Conservation (phyloP, 345 rosid species). For the Gynandropsis gynandra region DNA sequence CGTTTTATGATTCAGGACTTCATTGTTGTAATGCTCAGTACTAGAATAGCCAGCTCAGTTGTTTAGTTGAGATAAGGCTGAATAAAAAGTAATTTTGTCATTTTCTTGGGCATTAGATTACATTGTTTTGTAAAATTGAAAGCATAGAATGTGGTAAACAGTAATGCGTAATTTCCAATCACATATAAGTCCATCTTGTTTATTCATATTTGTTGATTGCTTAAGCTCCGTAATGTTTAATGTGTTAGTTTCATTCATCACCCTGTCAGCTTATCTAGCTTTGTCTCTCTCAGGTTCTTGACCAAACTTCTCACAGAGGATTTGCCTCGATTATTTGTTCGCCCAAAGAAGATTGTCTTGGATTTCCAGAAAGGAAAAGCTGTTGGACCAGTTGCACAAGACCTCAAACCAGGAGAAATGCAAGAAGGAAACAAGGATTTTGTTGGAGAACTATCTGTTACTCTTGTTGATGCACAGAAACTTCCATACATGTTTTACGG, state of each 20-base stretch:
- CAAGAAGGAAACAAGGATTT: constrained; percentile 87
- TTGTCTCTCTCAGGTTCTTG: constrained; percentile 60
- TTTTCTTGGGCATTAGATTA: too few species aligned
- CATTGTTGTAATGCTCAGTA: not conserved
- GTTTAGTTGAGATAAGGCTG: too few species aligned
- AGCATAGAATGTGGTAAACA: constrained; percentile 8
- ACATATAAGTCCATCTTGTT: constrained; percentile 4
- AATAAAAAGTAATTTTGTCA: too few species aligned
- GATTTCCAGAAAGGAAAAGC: constrained; percentile 93
- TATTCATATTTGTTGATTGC: constrained; percentile 9
- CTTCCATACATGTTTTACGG: constrained; percentile 74
- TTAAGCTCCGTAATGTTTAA: too few species aligned
- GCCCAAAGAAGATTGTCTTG: constrained; percentile 96
- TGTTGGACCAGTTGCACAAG: constrained; percentile 74
- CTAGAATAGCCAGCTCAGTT: too few species aligned
- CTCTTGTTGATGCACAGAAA: constrained; percentile 90
- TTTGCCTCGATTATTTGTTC: constrained; percentile 87
- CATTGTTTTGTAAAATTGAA: not conserved
- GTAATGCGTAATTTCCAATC: not conserved
- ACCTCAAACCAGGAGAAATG: constrained; percentile 65
- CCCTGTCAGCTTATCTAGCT: constrained; percentile 3
- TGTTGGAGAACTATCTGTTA: constrained; percentile 91
- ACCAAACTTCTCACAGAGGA: constrained; percentile 88
- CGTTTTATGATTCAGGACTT: not conserved
- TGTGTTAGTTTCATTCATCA: constrained; percentile 9